Base-by-base conservation (phyloP, 192 early-diverging fungal genomes). In the Ambispora gerdemannii region DNA sequence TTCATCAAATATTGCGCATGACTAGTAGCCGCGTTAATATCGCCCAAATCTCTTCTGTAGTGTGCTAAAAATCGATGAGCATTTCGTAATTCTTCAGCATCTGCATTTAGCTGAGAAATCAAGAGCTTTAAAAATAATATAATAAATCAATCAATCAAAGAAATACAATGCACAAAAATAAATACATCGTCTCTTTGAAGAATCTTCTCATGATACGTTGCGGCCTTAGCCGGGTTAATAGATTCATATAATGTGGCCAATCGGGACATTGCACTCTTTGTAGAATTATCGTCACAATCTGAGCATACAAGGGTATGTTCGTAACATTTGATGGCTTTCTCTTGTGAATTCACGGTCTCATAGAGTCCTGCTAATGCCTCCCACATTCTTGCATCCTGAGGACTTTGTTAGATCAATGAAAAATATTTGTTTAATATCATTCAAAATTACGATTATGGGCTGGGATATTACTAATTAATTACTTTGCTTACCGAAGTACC, bases 351-450 rank as follows among this genome's bases (percentile, higher is more conserved):
- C 17, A 82, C 47, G 4, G 74, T 74, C 71, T 93, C 89, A 71
- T 90, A 92, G 74, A 88, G 89, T 49, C 82, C 81, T 4, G 83
- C 93, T 72, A 96, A 80, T 2, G 87, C 86, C 49, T 76, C 81
- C 95, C 95, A 96, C 77, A 93, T 88, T n/a, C 91, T 84, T n/a
- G 86, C 84, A 78, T 96, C 94, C 70, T 90, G 82, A 1, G 90
- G 92, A 22, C 90, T 85, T 25, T 19, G 27, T 49, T 20, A 3
- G 20, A 51, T 65, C 50, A 47, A 47, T 53, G 34, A 34, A n/a
- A n/a, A n/a, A n/a, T n/a, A n/a, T n/a, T n/a, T n/a, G n/a, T n/a
- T n/a, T n/a, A n/a, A n/a, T n/a, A n/a, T n/a, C n/a, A n/a, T n/a
- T n/a, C n/a, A n/a, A n/a, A n/a, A n/a, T n/a, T n/a, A n/a, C n/a